These are phyloP conservation scores for Podospora bellae-mahoneyi DNA, from an alignment of 495 filamentous ascomycete genomes.

Conservation along the genomic window DNA sequence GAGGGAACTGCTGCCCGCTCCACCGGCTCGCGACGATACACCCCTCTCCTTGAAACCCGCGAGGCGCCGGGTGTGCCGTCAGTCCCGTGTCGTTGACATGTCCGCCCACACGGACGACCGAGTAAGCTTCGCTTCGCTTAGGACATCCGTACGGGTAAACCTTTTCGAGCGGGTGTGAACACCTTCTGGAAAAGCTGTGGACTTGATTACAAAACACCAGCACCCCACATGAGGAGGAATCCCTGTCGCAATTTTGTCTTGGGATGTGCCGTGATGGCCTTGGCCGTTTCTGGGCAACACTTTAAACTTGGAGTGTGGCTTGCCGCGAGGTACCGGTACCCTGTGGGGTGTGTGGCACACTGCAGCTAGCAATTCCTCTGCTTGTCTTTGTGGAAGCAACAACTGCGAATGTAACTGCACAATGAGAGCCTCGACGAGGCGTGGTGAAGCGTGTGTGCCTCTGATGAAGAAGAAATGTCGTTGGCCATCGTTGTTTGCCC, in stretches of 20 bases:
- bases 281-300: constrained; percentile 9
- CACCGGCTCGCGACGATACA: not conserved
- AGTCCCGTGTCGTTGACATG: not conserved
- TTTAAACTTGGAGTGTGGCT: constrained; percentile 16
- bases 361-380: not conserved
- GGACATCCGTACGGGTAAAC: not conserved
- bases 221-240: not conserved
- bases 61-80: too few relatives aligned
- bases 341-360: not conserved
- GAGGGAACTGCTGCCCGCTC: not conserved
- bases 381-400: not conserved
- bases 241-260: constrained; percentile 8
- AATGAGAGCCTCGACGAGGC: not conserved
- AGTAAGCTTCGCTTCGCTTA: not conserved
- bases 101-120: not conserved
- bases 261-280: constrained; percentile 11
- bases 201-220: constrained; percentile 4
- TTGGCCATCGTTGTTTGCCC: not conserved
- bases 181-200: not conserved
- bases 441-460: not conserved
- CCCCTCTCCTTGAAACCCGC: not conserved
- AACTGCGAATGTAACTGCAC: not conserved
- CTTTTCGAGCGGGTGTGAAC: not conserved
- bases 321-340: constrained; percentile 16
- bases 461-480: not conserved